These are phyloP conservation scores for Suillus plorans DNA, from an alignment of 768 basidiomycete genomes.

Conservation along the genomic window DNA sequence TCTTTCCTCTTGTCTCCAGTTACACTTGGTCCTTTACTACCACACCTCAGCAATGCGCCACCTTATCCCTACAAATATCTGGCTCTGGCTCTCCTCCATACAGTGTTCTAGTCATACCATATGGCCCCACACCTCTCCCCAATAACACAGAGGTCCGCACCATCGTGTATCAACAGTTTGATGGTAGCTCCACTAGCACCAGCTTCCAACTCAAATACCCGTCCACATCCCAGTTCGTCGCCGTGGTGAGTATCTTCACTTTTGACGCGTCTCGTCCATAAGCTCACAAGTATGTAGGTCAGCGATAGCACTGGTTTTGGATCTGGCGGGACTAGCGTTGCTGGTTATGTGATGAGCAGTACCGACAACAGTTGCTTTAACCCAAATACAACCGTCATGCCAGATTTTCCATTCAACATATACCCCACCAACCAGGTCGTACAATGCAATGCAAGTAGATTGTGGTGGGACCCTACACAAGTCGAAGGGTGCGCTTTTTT, in stretches of 20 bases:
- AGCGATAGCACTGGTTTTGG: slow-evolving; percentile 64
- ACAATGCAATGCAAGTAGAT: slow-evolving; percentile 60
- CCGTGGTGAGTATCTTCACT: slow-evolving; percentile 55
- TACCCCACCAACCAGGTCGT: slow-evolving; percentile 62
- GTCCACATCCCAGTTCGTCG: slow-evolving; percentile 68
- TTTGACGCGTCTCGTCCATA: not conserved
- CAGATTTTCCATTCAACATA: slow-evolving; percentile 60
- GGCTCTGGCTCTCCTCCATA: slow-evolving; percentile 71
- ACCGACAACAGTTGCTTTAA: slow-evolving; percentile 63
- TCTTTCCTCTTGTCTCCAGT: slow-evolving; percentile 31
- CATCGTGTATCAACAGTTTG: slow-evolving; percentile 57
- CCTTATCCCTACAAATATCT: slow-evolving; percentile 56
- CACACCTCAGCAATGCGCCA: slow-evolving; percentile 64
- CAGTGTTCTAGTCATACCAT: slow-evolving; percentile 63
- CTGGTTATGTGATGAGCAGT: slow-evolving; percentile 52
- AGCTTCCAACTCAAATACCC: slow-evolving; percentile 66
- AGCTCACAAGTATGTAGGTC: slow-evolving; percentile 39
- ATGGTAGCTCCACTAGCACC: slow-evolving; percentile 36
- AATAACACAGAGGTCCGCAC: slow-evolving; percentile 64
- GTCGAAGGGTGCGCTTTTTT: slow-evolving; percentile 50
- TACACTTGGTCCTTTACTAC: slow-evolving; percentile 44
- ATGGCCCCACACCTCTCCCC: slow-evolving; percentile 58
- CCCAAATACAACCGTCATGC: slow-evolving; percentile 42
- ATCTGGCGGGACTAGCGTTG: slow-evolving; percentile 72
- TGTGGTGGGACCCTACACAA: slow-evolving; percentile 59